Evolutionary conservation across 2,329 filamentous ascomycete genomes (phyloP).

Genomic region (Diaporthe velutina): DNA sequence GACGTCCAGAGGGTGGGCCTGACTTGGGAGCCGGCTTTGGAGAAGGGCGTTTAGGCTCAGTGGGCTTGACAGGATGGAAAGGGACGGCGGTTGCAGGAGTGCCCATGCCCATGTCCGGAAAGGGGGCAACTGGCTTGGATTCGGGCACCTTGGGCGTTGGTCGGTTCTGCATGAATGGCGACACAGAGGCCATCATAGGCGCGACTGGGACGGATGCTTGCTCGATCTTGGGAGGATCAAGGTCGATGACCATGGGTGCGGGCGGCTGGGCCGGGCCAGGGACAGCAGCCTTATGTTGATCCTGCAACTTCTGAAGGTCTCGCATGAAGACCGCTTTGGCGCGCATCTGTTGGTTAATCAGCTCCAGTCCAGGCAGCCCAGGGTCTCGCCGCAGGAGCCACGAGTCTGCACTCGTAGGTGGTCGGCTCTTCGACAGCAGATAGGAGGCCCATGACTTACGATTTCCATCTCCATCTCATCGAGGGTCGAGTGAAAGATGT

Average conservation of each 20-base stretch:
- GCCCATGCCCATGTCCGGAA: constrained; percentile 39
- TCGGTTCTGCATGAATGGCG: constrained; percentile 35
- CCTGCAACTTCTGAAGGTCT: constrained; percentile 36
- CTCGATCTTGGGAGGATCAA: constrained; percentile 31
- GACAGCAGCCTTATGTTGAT: constrained; percentile 26
- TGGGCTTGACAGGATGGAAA: constrained; percentile 31
- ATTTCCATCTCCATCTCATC: constrained; percentile 40
- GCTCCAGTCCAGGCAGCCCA: neutral
- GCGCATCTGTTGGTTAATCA: constrained; percentile 33
- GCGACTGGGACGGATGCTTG: constrained; percentile 37
- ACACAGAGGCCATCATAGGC: constrained; percentile 37
- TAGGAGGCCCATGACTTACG: constrained; percentile 26
- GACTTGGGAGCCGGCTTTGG: constrained; percentile 35
- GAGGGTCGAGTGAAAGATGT: constrained; percentile 39
- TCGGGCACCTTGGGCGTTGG: constrained; percentile 33
- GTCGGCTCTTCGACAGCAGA: neutral
- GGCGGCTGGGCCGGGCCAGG: constrained; percentile 34
- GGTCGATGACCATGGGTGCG: constrained; percentile 40
- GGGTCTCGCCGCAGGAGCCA: neutral
- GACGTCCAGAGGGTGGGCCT: constrained; percentile 34
- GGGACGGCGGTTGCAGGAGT: constrained; percentile 28
- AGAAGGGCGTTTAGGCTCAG: constrained; percentile 35
- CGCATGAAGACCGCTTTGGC: constrained; percentile 39
- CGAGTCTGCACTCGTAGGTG: neutral
- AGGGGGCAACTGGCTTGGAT: constrained; percentile 37